A percentile compares a stretch with the other conserved stretches of the same genome.
phyloP scores from a whole-genome alignment of 768 basidiomycete genomes.

The Suillus weaverae region DNA sequence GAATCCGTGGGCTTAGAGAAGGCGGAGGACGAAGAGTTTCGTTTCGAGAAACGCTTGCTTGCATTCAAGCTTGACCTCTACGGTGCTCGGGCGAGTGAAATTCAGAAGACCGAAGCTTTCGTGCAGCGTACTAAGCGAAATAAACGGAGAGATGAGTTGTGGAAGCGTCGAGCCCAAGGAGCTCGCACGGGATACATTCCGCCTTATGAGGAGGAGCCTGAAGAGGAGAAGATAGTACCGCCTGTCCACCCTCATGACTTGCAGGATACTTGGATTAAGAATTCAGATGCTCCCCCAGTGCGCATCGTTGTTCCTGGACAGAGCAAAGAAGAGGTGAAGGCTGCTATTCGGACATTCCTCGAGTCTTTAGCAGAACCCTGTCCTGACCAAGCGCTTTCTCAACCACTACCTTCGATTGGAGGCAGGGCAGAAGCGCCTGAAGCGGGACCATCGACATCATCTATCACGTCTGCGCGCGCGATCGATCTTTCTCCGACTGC shows the following conservation, averaged over 20 bases:
- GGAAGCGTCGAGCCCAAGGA: slow-evolving; percentile 29
- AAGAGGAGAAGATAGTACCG: slow-evolving; percentile 32
- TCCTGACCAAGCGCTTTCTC: not conserved
- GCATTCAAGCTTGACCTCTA: slow-evolving; percentile 52
- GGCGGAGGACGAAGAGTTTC: slow-evolving; percentile 43
- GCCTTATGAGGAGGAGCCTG: slow-evolving; percentile 30
- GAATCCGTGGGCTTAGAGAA: slow-evolving; percentile 34
- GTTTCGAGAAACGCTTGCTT: slow-evolving; percentile 55
- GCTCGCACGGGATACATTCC: slow-evolving; percentile 32
- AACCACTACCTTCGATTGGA: not conserved
- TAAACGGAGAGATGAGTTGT: slow-evolving; percentile 23
- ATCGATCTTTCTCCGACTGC: not conserved
- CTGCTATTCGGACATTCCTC: slow-evolving; percentile 23
- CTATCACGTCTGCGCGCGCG: too few species aligned
- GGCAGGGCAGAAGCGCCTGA: not conserved
- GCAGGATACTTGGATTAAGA: slow-evolving; percentile 35
- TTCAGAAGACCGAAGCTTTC: slow-evolving; percentile 32
- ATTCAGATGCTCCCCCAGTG: slow-evolving; percentile 33
- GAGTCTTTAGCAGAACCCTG: slow-evolving; percentile 15
- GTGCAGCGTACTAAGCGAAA: slow-evolving; percentile 32
- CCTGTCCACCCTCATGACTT: slow-evolving; percentile 36
- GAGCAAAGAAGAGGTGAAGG: slow-evolving; percentile 22
- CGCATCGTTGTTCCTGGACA: slow-evolving; percentile 41
- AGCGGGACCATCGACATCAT: not conserved
- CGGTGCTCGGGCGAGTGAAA: slow-evolving; percentile 37